Evolutionary conservation across 1,284 basidiomycete genomes (phyloP).

Genomic region (Hemileia vastatrix): DNA sequence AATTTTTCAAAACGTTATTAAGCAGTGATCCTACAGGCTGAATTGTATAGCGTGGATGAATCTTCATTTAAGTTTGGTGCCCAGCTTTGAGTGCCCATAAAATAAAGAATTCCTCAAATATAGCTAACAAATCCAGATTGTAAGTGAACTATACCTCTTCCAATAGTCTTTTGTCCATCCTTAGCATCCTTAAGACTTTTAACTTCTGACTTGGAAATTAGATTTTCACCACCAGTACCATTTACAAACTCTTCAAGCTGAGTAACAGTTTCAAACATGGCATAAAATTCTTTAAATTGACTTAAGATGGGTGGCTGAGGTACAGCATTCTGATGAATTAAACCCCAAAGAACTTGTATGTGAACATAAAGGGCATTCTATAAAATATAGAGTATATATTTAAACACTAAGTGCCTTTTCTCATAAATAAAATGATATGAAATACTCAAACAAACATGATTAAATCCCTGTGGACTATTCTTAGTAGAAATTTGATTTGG

Average conservation of each 20-base stretch:
- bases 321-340: not conserved
- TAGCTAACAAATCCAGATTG: conserved; percentile 5
- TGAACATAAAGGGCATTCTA: conserved; percentile 17
- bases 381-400: too few relatives aligned
- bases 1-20: conserved; percentile 4
- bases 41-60: conserved; percentile 6
- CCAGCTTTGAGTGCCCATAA: conserved; percentile 1
- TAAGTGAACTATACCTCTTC: conserved; percentile 1
- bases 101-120: not conserved
- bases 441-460: too few relatives aligned
- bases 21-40: conserved; percentile 5
- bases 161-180: not conserved
- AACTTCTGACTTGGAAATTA: conserved; percentile 3
- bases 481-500: too few relatives aligned
- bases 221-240: not conserved
- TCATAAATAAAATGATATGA: too few relatives aligned
- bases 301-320: not conserved
- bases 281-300: conserved; percentile 3
- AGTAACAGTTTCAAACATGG: not conserved
- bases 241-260: not conserved
- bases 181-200: not conserved
- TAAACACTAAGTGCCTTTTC: too few relatives aligned
- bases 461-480: too few relatives aligned
- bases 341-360: conserved; percentile 8
- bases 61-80: conserved; percentile 6